Evolutionary conservation across 306 rosid genomes (phyloP).

Genomic region (Crataegus laevigata): DNA sequence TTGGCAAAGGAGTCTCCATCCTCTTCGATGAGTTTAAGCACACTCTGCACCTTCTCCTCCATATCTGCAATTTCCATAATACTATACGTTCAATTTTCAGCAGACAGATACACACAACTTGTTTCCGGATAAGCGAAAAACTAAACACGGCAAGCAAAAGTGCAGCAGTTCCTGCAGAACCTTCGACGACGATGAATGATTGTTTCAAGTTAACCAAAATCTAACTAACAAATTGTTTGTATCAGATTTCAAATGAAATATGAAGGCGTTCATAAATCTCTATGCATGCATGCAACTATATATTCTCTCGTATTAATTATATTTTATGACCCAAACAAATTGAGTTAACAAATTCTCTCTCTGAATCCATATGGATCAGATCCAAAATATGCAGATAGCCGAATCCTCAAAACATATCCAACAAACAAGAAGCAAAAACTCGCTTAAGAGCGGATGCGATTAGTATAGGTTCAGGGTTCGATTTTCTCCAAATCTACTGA

Average conservation of each 20-base stretch:
- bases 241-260: background rate
- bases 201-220: background rate
- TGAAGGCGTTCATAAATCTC: background rate
- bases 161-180: background rate
- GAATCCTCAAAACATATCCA: background rate
- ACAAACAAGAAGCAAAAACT: background rate
- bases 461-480: background rate
- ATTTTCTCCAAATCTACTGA: no score
- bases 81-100: conserved; percentile 2
- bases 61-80: conserved; percentile 55
- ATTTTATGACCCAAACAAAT: background rate
- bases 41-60: conserved; percentile 69
- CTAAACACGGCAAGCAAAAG: background rate
- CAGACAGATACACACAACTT: background rate
- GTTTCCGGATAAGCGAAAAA: background rate
- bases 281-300: background rate
- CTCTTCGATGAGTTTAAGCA: conserved; percentile 53
- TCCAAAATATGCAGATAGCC: background rate
- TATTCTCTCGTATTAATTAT: background rate
- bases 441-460: background rate
- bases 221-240: no score
- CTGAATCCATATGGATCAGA: background rate
- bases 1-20: conserved; percentile 97
- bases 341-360: background rate
- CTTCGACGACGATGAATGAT: background rate